Evolutionary conservation across 441 rosid species (phyloP), one percentile per base, ranked within the genome.

Genomic region (Capsella rubella): DNA sequence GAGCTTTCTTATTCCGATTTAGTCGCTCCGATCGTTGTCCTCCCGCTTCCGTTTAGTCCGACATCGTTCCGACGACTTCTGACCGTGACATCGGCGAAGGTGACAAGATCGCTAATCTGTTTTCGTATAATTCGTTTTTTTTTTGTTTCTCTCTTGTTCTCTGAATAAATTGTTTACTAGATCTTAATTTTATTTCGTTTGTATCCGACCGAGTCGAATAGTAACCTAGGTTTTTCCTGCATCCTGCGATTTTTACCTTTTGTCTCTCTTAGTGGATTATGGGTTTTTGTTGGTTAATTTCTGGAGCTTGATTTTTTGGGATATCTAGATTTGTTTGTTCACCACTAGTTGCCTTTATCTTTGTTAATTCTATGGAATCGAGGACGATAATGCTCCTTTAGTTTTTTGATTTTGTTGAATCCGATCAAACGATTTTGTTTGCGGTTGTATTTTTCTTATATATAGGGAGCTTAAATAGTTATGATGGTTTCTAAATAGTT

Each of bases 401-500:
- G 27, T 8, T 46, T 46, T 21, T 47, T 56, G 16, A 1, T 46
- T 54, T 56, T 5, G 6, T 25, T 39, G 53, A 62, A 54, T 18
- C 16, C 18, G 28, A 37, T 37, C 7, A 54, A 55, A 64, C 51
- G 42, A 51, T 21, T 40, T 5, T 29, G 46, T 64, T n/a, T 76
- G 39, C 32, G 31, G 0, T 29, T 60, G 18, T 14, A n/a, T n/a
- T 50, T 55, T 13, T 10, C 45, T 10, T 21, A 35, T 35, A 8
- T 3, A 5, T 50, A 5, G 9, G 63, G 18, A 52, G 57, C 34
- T 42, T 34, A 52, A 50, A 10, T 21, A 28, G 35, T 39, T 51
- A 21, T 54, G 9, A 37, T 59, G 45, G 61, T 68, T 66, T 82
- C 89, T 88, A 78, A 89, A 83, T 80, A 35, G 70, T 81, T 81